Base-by-base conservation (phyloP, 148 eudicot species). In the Bassia scoparia region DNA sequence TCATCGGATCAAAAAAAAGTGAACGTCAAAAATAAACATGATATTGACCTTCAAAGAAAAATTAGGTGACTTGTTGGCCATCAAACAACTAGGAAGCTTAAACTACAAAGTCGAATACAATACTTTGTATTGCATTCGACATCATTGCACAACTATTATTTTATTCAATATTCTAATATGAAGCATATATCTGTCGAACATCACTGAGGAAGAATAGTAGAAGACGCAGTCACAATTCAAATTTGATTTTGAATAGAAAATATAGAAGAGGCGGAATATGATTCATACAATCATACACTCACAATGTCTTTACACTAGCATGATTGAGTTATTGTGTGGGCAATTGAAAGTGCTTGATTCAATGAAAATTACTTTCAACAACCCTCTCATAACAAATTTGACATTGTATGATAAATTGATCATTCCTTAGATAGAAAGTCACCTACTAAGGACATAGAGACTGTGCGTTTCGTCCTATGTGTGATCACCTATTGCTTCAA, bases 311-410 rank as follows among this genome's bases (percentile, higher is more conserved):
- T 31, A 61, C 18, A 20, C 26, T 43, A n/a, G 7, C 48, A 63
- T 63, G 20, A 63, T 21, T 63, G n/a, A 17, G 35, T 63, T 35
- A 63, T 35, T 63, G 64, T 26, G 12, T n/a, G 58, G 72, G 31
- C 63, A 56, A 75, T 67, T 9, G n/a, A 0, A 61, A 18, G 15
- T 48, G 34, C 23, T 54, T 27, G 38, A 41, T 23, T 43, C 21
- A 64, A 56, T 7, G 27, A 24, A 14, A 24, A 59, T 26, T 20
- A 41, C 67, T 77, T 52, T 68, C 75, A 77, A 77, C 80, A 16
- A 77, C 74, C 44, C 46, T 18, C 35, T n/a, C 46, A 17, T 21
- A n/a, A 38, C 18, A 26, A 48, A 23, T 75, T 58, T 58, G 72
- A 68, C 79, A 77, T 61, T 60, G 43, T 21, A 41, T 65, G n/a